Evolutionary conservation across 768 basidiomycete species (phyloP).

Genomic region (Daedalea quercina): DNA sequence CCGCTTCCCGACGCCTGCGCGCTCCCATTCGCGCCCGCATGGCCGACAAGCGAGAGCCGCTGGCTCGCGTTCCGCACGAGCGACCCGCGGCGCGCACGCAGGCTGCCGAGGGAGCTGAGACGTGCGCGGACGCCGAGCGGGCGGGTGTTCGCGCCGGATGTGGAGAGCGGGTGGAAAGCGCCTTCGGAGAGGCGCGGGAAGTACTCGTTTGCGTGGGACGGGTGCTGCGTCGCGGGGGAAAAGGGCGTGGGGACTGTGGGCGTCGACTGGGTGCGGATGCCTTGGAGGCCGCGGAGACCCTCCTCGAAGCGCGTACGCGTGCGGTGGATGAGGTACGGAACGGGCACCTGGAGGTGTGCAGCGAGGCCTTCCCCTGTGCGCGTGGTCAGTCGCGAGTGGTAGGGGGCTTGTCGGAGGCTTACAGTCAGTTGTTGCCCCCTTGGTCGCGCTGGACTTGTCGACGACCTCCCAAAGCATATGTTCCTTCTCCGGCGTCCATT

Average conservation of each 20-base stretch:
- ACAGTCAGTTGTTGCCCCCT: constrained; percentile 78
- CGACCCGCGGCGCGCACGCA: not conserved
- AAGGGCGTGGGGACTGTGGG: constrained; percentile 3
- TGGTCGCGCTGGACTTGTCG: constrained; percentile 64
- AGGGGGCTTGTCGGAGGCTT: constrained; percentile 19
- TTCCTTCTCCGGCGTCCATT: constrained; percentile 82
- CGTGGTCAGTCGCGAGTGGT: not conserved
- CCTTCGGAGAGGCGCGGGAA: constrained; percentile 11
- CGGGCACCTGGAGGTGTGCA: constrained; percentile 69
- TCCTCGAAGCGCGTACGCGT: constrained; percentile 82
- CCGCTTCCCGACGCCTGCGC: not conserved
- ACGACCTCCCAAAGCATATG: constrained; percentile 85
- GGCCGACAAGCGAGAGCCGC: not conserved
- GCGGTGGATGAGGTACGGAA: constrained; percentile 80
- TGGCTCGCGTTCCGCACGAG: not conserved
- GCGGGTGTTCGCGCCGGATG: not conserved
- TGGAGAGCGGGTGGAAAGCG: not conserved
- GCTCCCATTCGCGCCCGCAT: not conserved
- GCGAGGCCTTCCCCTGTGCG: constrained; percentile 76
- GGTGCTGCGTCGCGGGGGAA: constrained; percentile 4
- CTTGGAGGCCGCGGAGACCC: constrained; percentile 73
- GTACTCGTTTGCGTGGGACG: constrained; percentile 16
- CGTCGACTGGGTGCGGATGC: constrained; percentile 51
- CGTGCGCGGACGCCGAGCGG: constrained; percentile 55
- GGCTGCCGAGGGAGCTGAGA: constrained; percentile 52